phyloP scores from a whole-genome alignment of 1,284 basidiomycete species.

The Nidula niveotomentosa region DNA sequence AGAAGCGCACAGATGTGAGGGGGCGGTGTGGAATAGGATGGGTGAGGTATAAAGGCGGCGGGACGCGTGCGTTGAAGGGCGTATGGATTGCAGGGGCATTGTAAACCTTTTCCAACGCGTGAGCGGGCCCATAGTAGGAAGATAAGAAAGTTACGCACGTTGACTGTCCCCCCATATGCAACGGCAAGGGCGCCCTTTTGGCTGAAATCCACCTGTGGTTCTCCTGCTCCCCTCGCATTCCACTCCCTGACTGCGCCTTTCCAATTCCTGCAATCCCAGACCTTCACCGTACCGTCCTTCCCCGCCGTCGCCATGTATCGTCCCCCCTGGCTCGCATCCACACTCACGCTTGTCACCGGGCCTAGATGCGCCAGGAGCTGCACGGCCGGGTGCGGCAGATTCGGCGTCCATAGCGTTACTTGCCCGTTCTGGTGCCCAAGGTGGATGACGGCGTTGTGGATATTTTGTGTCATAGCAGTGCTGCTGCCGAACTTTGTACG shows the following conservation, averaged over 20 bases:
- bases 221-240: constrained; percentile 62
- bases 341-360: constrained; percentile 78
- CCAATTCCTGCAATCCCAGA: constrained; percentile 98
- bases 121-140: constrained; percentile 3
- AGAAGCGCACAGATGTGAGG: constrained; percentile 73
- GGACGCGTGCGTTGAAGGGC: constrained; percentile 43
- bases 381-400: constrained; percentile 88
- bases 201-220: constrained; percentile 73
- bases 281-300: constrained; percentile 87
- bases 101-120: constrained; percentile 52
- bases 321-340: constrained; percentile 84
- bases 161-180: constrained; percentile 79
- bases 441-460: constrained; percentile 90
- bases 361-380: constrained; percentile 91
- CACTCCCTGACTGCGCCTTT: constrained; percentile 85
- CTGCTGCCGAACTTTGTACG: constrained; percentile 91
- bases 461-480: constrained; percentile 88
- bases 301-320: constrained; percentile 92
- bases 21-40: constrained; percentile 75
- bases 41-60: constrained; percentile 85
- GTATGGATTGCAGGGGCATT: constrained; percentile 65
- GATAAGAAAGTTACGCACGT: constrained; percentile 47
- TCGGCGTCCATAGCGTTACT: constrained; percentile 96
- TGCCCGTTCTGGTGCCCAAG: constrained; percentile 92
- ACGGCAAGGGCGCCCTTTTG: constrained; percentile 85